Conservation (phyloP, 2,329 filamentous ascomycete species). For the Aspergillus tubingensis region DNA sequence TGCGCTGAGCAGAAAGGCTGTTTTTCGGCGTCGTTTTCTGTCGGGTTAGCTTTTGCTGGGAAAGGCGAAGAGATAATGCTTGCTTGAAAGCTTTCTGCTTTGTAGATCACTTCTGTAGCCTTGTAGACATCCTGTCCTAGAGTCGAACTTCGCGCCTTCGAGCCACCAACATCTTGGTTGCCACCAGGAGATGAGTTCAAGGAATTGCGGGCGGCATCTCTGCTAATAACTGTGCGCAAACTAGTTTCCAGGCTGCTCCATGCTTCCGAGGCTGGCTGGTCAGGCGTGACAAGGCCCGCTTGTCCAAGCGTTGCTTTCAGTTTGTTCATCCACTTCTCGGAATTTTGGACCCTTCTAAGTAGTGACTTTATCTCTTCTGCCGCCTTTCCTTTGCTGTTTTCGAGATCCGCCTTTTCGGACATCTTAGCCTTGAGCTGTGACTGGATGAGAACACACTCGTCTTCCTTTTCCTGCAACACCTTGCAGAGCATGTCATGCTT, state of each 20-base stretch:
- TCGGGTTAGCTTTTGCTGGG: neutral
- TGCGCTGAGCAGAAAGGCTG: neutral
- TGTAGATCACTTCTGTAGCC: conserved; percentile 23
- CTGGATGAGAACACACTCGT: conserved; percentile 27
- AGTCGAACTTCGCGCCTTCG: neutral
- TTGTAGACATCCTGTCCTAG: conserved; percentile 11
- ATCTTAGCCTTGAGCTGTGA: conserved; percentile 17
- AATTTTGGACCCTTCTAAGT: conserved; percentile 27
- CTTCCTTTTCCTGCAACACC: conserved; percentile 27
- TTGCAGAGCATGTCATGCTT: conserved; percentile 19
- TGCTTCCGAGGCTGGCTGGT: conserved; percentile 21
- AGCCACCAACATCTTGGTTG: neutral
- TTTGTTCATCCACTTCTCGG: conserved; percentile 26
- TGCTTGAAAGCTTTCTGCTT: conserved; percentile 19
- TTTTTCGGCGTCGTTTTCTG: neutral
- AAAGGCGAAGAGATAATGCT: conserved; percentile 12
- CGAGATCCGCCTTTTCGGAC: conserved; percentile 19
- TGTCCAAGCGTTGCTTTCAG: conserved; percentile 24
- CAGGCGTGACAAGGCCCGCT: conserved; percentile 15
- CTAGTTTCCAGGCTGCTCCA: conserved; percentile 24
- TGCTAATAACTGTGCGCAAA: conserved; percentile 13
- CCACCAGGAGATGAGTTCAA: neutral
- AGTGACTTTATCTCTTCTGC: conserved; percentile 29
- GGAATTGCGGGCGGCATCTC: neutral
- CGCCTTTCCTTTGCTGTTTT: conserved; percentile 22